Evolutionary conservation across 495 filamentous ascomycete genomes (phyloP), one percentile per base, ranked within the genome.

Genomic region (Neurospora intermedia): DNA sequence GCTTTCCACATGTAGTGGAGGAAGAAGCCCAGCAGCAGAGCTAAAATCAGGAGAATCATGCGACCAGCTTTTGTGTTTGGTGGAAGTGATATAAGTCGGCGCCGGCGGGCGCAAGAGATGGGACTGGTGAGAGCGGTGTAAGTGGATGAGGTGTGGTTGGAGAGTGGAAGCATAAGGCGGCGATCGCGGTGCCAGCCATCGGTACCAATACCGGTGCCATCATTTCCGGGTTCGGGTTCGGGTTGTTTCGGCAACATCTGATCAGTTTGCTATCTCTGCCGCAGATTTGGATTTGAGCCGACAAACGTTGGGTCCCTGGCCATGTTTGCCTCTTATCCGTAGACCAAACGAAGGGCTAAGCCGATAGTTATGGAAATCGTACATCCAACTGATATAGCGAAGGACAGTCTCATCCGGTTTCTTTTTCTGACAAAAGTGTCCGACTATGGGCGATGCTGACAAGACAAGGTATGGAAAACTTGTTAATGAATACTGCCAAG

Each of bases 1-100:
- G 80, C 77, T 71, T 78, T 80, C 79, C 78, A 84, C 43, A 83
- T 16, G 74, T 82, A 82, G 71, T 78, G 69, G 74, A 84, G 73
- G 69, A 81, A 74, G 9, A 9, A 13, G 39, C 79, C 83, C n/a
- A 84, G 71, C 18, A 83, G 39, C 27, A 82, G 69, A 71, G 76
- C 70, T 3, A 72, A 62, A 20, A 82, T 70, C 46, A 85, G 40
- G 48, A 84, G 69, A n/a, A 84, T 71, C 74, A 81, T 81, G 43
- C 39, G 69, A 62, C 41, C 74, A 31, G 72, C 69, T 45, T 76
- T 77, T 66, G 74, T 66, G 11, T 35, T 66, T 54, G 69, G 15
- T 38, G 31, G 20, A 48, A 16, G 54, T 38, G 27, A 66, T 16
- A 23, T 69, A 35, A 71, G 66, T 70, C 31, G 69, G 54, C 35